These are phyloP conservation scores for Metschnikowia colocasiae DNA, from an alignment of 805 yeast species.

Conservation along the genomic window DNA sequence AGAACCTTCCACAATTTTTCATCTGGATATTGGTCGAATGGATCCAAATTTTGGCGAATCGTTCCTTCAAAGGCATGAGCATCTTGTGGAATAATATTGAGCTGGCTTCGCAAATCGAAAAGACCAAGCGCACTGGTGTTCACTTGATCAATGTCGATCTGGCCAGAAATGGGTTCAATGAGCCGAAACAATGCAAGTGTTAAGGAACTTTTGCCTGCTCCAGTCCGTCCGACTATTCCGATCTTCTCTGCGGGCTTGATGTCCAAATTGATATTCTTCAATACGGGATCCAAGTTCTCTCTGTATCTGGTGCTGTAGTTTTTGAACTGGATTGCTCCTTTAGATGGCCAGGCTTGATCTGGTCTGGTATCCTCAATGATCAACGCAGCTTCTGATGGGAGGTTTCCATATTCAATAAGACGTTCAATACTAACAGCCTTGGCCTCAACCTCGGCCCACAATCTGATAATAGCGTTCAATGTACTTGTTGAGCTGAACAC, in stretches of 20 bases:
- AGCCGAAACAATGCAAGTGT: slow-evolving; percentile 29
- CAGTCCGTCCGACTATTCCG: slow-evolving; percentile 31
- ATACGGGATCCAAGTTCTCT: slow-evolving; percentile 25
- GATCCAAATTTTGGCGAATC: slow-evolving; percentile 27
- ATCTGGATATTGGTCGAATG: slow-evolving; percentile 22
- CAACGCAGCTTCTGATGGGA: slow-evolving; percentile 20
- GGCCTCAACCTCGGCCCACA: slow-evolving; percentile 35
- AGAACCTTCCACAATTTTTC: slow-evolving; percentile 26
- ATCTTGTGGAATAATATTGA: slow-evolving; percentile 30
- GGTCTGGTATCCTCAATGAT: slow-evolving; percentile 31
- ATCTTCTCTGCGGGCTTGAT: slow-evolving; percentile 25
- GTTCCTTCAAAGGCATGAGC: slow-evolving; percentile 26
- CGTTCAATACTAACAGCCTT: slow-evolving; percentile 35
- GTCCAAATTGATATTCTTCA: slow-evolving; percentile 22
- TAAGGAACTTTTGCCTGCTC: slow-evolving; percentile 30
- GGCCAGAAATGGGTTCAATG: slow-evolving; percentile 25
- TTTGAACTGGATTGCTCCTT: slow-evolving; percentile 23
- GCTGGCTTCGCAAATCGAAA: slow-evolving; percentile 25
- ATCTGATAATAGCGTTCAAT: slow-evolving; percentile 30
- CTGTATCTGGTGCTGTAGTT: slow-evolving; percentile 26
- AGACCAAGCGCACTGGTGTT: slow-evolving; percentile 25
- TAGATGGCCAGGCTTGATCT: slow-evolving; percentile 21
- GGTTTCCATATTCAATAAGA: slow-evolving; percentile 34
- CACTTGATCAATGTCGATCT: slow-evolving; percentile 23
- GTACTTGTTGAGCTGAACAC: slow-evolving; percentile 30